These are phyloP conservation scores for Osmanthus fragrans DNA, from an alignment of 257 asterid species.

Conservation along the genomic window DNA sequence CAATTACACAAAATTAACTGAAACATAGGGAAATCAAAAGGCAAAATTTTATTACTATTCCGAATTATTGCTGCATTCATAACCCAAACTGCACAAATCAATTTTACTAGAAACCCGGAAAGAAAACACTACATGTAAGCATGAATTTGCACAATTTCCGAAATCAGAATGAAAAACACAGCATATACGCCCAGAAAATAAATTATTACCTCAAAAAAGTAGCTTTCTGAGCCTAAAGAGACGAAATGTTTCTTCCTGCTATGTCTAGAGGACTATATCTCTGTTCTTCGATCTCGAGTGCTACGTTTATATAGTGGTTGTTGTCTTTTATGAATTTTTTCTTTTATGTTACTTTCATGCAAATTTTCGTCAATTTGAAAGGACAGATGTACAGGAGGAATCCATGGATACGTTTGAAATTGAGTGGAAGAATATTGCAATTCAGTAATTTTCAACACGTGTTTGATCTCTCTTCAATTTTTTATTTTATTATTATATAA, in stretches of 20 bases:
- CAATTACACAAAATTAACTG: neutral
- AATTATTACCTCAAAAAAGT: neutral
- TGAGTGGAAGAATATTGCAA: neutral
- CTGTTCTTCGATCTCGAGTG: neutral
- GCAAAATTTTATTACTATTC: neutral
- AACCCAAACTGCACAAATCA: neutral
- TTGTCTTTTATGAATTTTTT: neutral
- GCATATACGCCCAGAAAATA: neutral
- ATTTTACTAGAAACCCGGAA: neutral
- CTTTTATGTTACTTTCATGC: neutral
- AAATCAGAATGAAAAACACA: neutral
- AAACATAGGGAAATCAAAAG: neutral
- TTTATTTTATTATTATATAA: no score
- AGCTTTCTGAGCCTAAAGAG: neutral
- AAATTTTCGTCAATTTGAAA: neutral
- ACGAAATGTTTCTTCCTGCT: neutral
- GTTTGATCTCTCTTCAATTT: neutral
- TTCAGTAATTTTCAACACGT: neutral
- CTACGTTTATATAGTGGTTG: neutral
- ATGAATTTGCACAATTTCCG: neutral
- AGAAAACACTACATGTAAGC: neutral
- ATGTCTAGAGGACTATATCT: neutral
- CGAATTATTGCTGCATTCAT: neutral
- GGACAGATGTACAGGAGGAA: neutral
- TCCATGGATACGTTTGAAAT: neutral